Base-by-base conservation (phyloP, 2,329 filamentous ascomycete genomes). In the Pseudogymnoascus pannorum region DNA sequence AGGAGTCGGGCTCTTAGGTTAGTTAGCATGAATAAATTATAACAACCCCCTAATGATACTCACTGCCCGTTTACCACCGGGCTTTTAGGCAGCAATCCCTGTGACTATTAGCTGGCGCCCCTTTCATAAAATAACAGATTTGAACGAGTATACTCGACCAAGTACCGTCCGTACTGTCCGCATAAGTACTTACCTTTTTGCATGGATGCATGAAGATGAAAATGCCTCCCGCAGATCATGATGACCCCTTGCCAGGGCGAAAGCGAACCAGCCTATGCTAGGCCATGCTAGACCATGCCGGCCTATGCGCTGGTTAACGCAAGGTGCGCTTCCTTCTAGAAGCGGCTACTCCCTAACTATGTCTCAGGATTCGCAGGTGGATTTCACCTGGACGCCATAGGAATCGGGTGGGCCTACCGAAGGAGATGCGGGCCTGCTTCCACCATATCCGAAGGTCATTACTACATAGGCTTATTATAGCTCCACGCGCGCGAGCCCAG, bases 381-480 rank as follows among this genome's bases (percentile, higher is more conserved):
- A 16, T 51, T 51, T 51, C 44, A 18, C 12, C 44, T 54, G 9
- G n/a, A 29, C 44, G 24, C 24, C 44, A 29, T 54, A n/a, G 24
- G 22, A 29, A 3, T n/a, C n/a, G n/a, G 18, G 44, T 54, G 44
- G 44, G 44, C 44, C 44, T 54, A 7, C 44, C 48, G 48, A 54
- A 54, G 48, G 48, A 54, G 48, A 54, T 54, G 48, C 48, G 48
- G 44, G 48, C 48, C 48, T 54, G 16, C 48, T 54, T 54, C 48
- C 48, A 54, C 18, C 48, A 54, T 54, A 54, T 54, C 48, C 48
- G 48, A 54, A 31, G 24, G 4, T 54, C n/a, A 18, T n/a, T 54
- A 54, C 48, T 29, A 44, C 24, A 12, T 12, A 31, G n/a, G 8
- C 8, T 18, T 51, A 7, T 29, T 51, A 51, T 31, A 16, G 44